Conservation (phyloP, 2,329 filamentous ascomycete genomes). For the Cryoendolithus antarcticus region DNA sequence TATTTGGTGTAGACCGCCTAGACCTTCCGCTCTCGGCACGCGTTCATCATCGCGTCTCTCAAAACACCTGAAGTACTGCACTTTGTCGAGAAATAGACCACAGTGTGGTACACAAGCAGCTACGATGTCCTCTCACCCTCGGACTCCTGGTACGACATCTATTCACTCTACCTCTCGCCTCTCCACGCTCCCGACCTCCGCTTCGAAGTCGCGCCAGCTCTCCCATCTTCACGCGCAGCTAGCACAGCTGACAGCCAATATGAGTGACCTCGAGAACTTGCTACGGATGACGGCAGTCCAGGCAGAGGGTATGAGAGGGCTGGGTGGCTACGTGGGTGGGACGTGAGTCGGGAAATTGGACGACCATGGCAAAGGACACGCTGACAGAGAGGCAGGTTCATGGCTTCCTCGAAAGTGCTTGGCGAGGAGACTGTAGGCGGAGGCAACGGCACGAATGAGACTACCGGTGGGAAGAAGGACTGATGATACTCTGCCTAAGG, state of each 20-base stretch:
- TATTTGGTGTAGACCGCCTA: too few relatives aligned
- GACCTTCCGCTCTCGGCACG: too few relatives aligned
- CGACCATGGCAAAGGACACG: neutral
- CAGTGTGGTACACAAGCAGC: too few relatives aligned
- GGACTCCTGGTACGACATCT: conserved; percentile 5
- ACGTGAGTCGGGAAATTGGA: conserved; percentile 45
- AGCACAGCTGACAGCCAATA: conserved; percentile 79
- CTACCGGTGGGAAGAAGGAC: too few relatives aligned
- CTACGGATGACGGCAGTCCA: conserved; percentile 93
- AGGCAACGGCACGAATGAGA: conserved; percentile 2
- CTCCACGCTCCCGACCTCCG: conserved; percentile 36
- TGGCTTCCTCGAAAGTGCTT: conserved; percentile 86
- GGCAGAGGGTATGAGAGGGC: conserved; percentile 76
- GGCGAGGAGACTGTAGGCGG: conserved; percentile 64
- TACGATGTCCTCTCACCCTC: conserved; percentile 9
- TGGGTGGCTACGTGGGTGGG: conserved; percentile 85
- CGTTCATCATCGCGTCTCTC: too few relatives aligned
- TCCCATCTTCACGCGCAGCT: conserved; percentile 83
- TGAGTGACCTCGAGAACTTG: conserved; percentile 86
- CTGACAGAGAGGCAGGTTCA: conserved; percentile 50
- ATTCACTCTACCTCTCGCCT: conserved; percentile 24
- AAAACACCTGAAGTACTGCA: too few relatives aligned
- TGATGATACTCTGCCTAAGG: too few relatives aligned
- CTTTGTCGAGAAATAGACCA: too few relatives aligned
- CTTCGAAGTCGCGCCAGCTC: conserved; percentile 38